phyloP scores from a whole-genome alignment of 805 yeast species.

The Torulaspora gathmanii region DNA sequence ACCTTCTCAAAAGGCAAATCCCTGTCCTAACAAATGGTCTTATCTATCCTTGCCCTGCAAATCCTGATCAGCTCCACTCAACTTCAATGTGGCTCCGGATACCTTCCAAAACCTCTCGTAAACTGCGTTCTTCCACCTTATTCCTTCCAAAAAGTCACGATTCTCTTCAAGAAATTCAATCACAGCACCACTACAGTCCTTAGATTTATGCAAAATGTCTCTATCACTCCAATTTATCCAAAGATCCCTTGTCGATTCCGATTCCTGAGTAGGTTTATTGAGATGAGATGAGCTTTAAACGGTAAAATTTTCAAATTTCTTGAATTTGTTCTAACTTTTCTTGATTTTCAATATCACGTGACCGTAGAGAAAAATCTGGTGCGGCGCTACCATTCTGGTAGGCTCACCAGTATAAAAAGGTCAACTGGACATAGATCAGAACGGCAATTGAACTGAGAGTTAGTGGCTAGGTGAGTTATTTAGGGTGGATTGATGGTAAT shows the following conservation, averaged over 20 bases:
- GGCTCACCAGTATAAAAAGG: too few relatives aligned
- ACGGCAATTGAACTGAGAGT: background rate
- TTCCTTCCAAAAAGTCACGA: background rate
- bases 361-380: background rate
- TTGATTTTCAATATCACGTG: constrained; percentile 5
- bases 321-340: constrained; percentile 8
- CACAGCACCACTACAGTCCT: background rate
- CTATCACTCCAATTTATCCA: background rate
- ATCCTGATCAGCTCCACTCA: background rate
- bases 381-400: background rate
- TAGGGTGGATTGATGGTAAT: background rate
- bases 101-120: background rate
- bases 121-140: background rate
- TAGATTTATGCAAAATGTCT: background rate
- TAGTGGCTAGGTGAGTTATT: background rate
- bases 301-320: constrained; percentile 16
- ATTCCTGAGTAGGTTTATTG: background rate
- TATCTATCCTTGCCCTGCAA: background rate
- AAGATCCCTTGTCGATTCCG: background rate
- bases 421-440: background rate
- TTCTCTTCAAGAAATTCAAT: background rate
- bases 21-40: background rate
- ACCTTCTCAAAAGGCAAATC: background rate
- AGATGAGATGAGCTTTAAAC: constrained; percentile 16
- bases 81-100: background rate